Base-by-base conservation (phyloP, 139 green algal species). In the Dunaliella primolecta region DNA sequence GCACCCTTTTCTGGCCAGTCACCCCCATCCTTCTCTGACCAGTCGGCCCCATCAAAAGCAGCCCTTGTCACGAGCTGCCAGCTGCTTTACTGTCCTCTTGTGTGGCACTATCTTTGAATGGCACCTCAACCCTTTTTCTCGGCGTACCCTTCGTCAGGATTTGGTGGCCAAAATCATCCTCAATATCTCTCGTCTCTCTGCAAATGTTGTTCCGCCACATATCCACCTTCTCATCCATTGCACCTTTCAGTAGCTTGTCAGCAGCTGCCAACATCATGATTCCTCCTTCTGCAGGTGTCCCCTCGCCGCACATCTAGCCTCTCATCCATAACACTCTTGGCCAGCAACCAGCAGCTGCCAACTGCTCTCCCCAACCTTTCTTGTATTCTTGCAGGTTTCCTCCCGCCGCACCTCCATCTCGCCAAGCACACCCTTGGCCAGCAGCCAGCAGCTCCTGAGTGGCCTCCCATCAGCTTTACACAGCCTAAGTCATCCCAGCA, bases 341-440 rank as follows among this genome's bases (percentile, higher is more conserved):
- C 71, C 71, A 77, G 71, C 71, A 77, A 21, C 71, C 71, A 77
- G 71, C 71, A 77, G 71, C 71, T 32, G 71, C 71, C 71, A 77
- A 21, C 29, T 21, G 21, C 71, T 31, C 3, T 32, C 11, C 29
- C 21, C 71, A 77, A 35, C 27, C 7, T 7, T 15, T n/a, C 11
- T 21, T 32, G 71, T 32, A 21, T 35, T 7, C 71, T 7, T n/a
- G 71, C 71, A 77, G 25, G 71, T 32, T 2, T n/a, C 71, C 71
- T 77, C 25, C 71, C 71, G 27, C 71, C 27, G 3, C 27, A 11
- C 71, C 71, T 77, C 71, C 71, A 77, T 7, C 15, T 21, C 11
- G 11, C 71, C 21, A 3, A 21, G 21, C 71, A 32, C 71, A 77
- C 27, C 71, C 2, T 21, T 32, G 27, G 29, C 71, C 71, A 77